These are phyloP conservation scores for Scutellaria baicalensis DNA, from an alignment of 257 asterid species.

Conservation along the genomic window DNA sequence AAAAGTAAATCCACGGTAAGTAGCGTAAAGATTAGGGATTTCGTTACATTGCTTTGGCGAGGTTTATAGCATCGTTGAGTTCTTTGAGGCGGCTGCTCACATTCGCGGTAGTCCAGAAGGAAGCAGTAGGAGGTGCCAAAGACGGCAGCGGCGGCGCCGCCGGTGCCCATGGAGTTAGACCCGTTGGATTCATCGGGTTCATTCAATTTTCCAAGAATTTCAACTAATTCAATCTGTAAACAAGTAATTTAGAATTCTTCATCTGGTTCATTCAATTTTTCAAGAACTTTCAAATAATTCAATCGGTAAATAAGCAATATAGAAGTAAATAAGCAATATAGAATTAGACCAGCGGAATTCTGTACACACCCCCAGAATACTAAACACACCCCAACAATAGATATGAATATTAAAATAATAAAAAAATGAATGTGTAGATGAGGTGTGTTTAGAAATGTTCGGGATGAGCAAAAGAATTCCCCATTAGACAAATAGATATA, in stretches of 20 bases:
- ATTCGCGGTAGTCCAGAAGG: conserved; percentile 48
- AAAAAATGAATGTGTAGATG: too few species aligned
- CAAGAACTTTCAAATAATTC: too few species aligned
- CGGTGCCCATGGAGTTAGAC: conserved; percentile 34
- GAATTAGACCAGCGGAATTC: too few species aligned
- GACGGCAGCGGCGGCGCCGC: conserved; percentile 43
- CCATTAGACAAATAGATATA: too few species aligned
- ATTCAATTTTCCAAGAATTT: background rate
- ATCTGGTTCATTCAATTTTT: too few species aligned
- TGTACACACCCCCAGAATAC: too few species aligned
- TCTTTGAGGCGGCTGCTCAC: conserved; percentile 39
- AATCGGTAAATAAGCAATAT: too few species aligned
- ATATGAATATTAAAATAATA: too few species aligned
- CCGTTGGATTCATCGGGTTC: conserved; percentile 42
- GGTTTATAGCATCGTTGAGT: conserved; percentile 30
- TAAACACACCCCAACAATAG: too few species aligned
- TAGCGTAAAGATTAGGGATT: background rate
- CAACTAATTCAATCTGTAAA: background rate
- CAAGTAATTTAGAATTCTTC: background rate
- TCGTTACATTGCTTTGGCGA: conserved; percentile 47
- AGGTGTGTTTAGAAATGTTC: too few species aligned
- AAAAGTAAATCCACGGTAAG: background rate
- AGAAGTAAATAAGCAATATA: too few species aligned
- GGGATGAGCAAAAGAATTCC: too few species aligned
- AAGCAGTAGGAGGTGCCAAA: conserved; percentile 51